Percentiles rank a stretch among this genome's conserved stretches.
These are phyloP conservation scores for Pittosporum tobira DNA, from an alignment of 129 eudicot genomes.

Conservation along the genomic window DNA sequence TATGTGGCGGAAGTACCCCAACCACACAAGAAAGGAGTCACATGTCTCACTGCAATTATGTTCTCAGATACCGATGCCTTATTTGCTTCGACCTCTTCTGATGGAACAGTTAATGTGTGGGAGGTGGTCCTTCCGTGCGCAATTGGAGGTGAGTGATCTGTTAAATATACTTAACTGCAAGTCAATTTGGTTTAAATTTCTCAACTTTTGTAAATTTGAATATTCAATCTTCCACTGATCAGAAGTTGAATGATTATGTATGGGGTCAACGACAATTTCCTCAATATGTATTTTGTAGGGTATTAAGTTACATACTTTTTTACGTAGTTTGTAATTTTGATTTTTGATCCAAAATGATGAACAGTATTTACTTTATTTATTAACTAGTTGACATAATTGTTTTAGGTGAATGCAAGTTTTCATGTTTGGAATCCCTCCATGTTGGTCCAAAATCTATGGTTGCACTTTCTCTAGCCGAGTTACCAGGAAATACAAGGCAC, in stretches of 20 bases:
- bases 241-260: background rate
- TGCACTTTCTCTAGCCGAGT: conserved; percentile 70
- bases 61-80: conserved; percentile 49
- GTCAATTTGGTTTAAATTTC: background rate
- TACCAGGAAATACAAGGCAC: conserved; percentile 58
- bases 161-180: background rate
- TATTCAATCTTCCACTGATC: background rate
- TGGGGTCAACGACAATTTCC: background rate
- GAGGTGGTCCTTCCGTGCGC: conserved; percentile 45
- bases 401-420: conserved; percentile 65
- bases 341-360: background rate
- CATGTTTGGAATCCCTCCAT: conserved; percentile 52
- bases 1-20: conserved; percentile 58
- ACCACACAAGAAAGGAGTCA: conserved; percentile 81
- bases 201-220: background rate
- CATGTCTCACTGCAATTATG: conserved; percentile 66
- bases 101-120: conserved; percentile 68
- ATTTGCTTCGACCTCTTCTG: conserved; percentile 83
- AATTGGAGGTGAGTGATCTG: conserved; percentile 40
- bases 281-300: background rate
- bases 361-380: background rate
- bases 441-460: conserved; percentile 87
- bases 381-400: conserved; percentile 14
- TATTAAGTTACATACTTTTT: background rate
- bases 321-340: background rate